phyloP scores from a whole-genome alignment of 768 basidiomycete genomes.

The Leccinellum albellum region DNA sequence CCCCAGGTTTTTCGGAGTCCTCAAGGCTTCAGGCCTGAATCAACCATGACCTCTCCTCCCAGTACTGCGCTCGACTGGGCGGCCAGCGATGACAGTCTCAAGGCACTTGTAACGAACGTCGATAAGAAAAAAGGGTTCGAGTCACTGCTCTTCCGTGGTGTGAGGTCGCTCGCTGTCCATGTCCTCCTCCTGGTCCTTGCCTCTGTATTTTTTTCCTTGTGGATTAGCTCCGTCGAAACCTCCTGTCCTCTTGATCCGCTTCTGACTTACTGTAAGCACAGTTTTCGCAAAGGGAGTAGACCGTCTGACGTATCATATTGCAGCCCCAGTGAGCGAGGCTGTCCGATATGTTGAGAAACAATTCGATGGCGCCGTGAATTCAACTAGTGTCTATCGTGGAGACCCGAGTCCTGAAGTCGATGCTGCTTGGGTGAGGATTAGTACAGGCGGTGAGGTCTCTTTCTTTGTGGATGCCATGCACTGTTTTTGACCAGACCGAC shows the following conservation, averaged over 20 bases:
- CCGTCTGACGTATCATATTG: background rate
- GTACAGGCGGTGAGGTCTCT: background rate
- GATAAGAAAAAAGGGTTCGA: background rate
- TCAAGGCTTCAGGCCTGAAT: background rate
- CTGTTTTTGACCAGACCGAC: background rate
- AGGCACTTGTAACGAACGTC: background rate
- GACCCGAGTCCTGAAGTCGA: conserved; percentile 5
- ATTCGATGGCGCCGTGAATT: background rate
- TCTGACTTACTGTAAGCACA: background rate
- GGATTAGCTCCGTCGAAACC: background rate
- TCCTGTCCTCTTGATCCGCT: background rate
- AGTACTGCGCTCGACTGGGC: background rate
- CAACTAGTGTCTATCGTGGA: background rate
- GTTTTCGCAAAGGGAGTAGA: background rate
- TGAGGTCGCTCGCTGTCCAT: background rate
- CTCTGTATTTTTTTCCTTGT: background rate
- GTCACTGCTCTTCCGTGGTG: background rate
- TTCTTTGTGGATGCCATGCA: background rate
- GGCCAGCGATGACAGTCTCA: background rate
- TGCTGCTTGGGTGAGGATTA: conserved; percentile 1
- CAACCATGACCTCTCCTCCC: background rate
- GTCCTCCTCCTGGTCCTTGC: background rate
- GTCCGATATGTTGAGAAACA: conserved; percentile 1
- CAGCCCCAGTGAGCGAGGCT: conserved; percentile 1
- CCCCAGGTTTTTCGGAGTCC: background rate